A percentile compares a stretch with the other conserved stretches of the same genome.
Evolutionary conservation across 257 asterid species (phyloP).

Genomic region (Ehretia macrophylla): DNA sequence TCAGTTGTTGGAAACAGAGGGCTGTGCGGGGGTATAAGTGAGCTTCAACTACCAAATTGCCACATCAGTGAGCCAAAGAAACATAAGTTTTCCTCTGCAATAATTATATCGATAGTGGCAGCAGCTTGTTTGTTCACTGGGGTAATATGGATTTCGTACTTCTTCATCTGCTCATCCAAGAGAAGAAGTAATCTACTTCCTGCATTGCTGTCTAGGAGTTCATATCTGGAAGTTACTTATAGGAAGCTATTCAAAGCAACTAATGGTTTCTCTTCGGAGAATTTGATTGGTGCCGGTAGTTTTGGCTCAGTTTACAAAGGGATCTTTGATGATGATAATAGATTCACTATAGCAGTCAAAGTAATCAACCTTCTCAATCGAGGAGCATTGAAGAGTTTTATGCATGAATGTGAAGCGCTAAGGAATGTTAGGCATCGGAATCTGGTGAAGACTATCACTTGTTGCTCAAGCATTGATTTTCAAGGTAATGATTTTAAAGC

Average conservation of each 20-base stretch:
- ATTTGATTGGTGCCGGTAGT: slow-evolving; percentile 18
- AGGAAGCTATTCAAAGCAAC: slow-evolving; percentile 19
- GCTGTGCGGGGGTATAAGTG: slow-evolving; percentile 21
- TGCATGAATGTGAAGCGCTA: slow-evolving; percentile 6
- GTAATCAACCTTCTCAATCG: background rate
- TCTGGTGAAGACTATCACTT: background rate
- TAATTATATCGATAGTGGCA: background rate
- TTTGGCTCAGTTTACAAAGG: slow-evolving; percentile 23
- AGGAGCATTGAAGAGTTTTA: slow-evolving; percentile 6
- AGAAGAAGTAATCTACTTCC: background rate
- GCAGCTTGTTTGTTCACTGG: background rate
- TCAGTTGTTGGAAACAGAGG: slow-evolving; percentile 10
- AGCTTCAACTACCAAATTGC: slow-evolving; percentile 15
- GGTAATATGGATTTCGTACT: background rate
- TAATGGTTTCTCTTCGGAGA: slow-evolving; percentile 24
- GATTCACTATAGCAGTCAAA: background rate
- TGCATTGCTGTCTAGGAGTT: background rate
- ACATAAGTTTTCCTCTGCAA: background rate
- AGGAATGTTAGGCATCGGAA: slow-evolving; percentile 1
- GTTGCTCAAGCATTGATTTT: slow-evolving; percentile 2
- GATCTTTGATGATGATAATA: slow-evolving; percentile 1
- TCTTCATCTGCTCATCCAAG: background rate
- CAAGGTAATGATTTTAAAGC: slow-evolving; percentile 2
- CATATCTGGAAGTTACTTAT: slow-evolving; percentile 12
- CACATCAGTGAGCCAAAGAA: slow-evolving; percentile 1